phyloP scores from a whole-genome alignment of 805 yeast species.

The Henningerozyma blattae region DNA sequence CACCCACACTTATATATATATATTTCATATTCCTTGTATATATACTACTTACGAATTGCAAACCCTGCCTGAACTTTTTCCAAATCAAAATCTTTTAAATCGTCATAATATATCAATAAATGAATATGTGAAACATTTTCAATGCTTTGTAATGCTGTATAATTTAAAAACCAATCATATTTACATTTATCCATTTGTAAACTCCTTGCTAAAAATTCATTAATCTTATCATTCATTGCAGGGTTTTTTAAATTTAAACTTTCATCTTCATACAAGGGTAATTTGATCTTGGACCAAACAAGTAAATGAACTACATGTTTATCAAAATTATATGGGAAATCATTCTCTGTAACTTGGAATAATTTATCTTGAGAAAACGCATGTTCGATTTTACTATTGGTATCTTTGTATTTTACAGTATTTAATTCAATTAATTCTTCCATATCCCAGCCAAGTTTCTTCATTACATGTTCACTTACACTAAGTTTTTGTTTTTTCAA shows the following conservation, averaged over 20 bases:
- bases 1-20: background rate
- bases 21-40: background rate
- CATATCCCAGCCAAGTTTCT: conserved; percentile 40
- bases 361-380: conserved; percentile 22
- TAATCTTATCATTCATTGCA: conserved; percentile 34
- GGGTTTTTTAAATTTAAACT: conserved; percentile 23
- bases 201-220: conserved; percentile 35
- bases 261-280: conserved; percentile 36
- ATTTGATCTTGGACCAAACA: conserved; percentile 52
- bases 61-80: no score
- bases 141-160: conserved; percentile 58
- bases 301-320: conserved; percentile 42
- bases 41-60: background rate
- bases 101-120: conserved; percentile 32
- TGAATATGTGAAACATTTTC: conserved; percentile 57
- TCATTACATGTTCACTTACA: conserved; percentile 38
- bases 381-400: conserved; percentile 12
- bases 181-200: conserved; percentile 26
- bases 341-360: conserved; percentile 36
- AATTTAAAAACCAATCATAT: conserved; percentile 58
- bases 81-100: background rate
- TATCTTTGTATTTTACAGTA: conserved; percentile 9
- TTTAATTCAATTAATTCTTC: conserved; percentile 13
- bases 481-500: conserved; percentile 27
- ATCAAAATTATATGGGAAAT: conserved; percentile 56